Evolutionary conservation across 2,329 filamentous ascomycete genomes (phyloP).

Genomic region (Pseudocercospora macadamiae): DNA sequence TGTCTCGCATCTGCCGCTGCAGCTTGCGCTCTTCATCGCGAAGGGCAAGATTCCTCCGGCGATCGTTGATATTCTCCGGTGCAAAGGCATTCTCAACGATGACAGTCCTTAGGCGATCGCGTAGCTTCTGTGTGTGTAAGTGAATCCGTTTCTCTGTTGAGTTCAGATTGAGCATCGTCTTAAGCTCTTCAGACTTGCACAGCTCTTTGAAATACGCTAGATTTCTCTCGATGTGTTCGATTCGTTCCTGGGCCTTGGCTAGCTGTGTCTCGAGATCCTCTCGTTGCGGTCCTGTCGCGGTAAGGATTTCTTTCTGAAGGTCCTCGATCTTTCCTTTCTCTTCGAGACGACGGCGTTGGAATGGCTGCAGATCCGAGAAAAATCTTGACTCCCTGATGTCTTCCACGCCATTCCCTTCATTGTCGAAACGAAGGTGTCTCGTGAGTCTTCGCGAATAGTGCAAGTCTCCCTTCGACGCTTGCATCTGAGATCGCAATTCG

Average conservation of each 20-base stretch:
- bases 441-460: conserved; percentile 23
- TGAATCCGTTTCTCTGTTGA: neutral
- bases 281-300: no score
- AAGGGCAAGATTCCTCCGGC: neutral
- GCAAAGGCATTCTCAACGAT: neutral
- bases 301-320: no score
- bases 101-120: neutral
- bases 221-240: neutral
- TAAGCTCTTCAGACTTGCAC: neutral
- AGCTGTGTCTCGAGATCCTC: neutral
- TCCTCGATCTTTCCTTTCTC: neutral
- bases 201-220: neutral
- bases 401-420: conserved; percentile 6
- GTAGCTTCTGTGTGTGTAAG: neutral
- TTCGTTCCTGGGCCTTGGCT: neutral
- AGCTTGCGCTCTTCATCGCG: neutral
- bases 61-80: neutral
- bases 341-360: neutral
- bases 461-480: neutral
- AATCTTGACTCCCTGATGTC: neutral
- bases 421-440: conserved; percentile 19
- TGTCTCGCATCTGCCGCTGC: neutral
- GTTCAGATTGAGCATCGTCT: neutral
- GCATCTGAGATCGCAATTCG: neutral
- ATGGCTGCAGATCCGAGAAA: neutral